Evolutionary conservation across 2,329 filamentous ascomycete genomes (phyloP), one percentile per base, ranked within the genome.

Genomic region (Exophiala calicioides): DNA sequence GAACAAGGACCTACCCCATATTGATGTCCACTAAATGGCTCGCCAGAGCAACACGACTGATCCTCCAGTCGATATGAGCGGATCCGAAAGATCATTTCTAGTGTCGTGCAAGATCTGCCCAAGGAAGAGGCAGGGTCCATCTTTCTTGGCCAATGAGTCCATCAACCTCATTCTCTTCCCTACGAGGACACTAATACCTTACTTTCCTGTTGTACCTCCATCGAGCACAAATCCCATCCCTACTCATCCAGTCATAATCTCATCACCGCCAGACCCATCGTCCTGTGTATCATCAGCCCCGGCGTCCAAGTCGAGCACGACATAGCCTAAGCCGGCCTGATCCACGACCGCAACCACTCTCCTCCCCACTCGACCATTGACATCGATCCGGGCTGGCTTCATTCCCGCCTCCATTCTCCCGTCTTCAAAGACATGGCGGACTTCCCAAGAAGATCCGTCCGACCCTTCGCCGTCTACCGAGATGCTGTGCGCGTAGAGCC

Each of bases 321-420:
- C 69, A 62, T 79, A 82, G 49, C 76, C 72, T 59, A 75, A 68
- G 26, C 68, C 63, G 58, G 78, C 74, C 20, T 74, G 69, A 33
- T 78, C 79, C 50, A 82, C 59, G 20, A 82, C 74, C 41, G 79
- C 73, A 15, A 79, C 67, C 3, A 76, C 73, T 47, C 76, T 64
- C 53, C 78, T 67, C 1, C 73, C 75, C 45, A 72, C 73, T 8
- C 78, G 66, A 15, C 79, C 79, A 57, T 82, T 82, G 2, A 81
- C 72, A 24, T 78, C 68, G 5, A 84, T 54, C 45, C 65, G 66
- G 16, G 73, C 47, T 0, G 80, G 78, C 31, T 63, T 51, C 50
- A 56, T 40, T 5, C 49, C 67, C 47, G 62, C 53, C 30, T 79
- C 80, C 5, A 66, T 60, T 1, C 67, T 68, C 42, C 68, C 60